phyloP scores from a whole-genome alignment of 805 yeast genomes.

The Hanseniaspora mollemarum region DNA sequence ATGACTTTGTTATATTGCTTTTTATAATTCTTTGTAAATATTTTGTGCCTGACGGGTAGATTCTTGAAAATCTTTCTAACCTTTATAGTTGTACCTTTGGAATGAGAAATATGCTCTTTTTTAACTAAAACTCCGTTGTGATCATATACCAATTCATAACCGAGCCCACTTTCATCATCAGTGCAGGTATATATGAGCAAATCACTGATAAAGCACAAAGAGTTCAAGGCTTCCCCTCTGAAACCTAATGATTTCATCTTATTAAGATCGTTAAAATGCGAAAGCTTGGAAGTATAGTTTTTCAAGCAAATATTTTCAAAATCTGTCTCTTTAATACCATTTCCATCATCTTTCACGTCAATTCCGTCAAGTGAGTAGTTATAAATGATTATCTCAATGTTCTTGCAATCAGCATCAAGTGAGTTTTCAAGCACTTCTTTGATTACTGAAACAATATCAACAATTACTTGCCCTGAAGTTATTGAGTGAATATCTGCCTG shows the following conservation, averaged over 20 bases:
- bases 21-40: slow-evolving; percentile 53
- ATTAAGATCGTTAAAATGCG: slow-evolving; percentile 39
- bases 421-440: slow-evolving; percentile 84
- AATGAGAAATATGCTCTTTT: slow-evolving; percentile 38
- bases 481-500: slow-evolving; percentile 53
- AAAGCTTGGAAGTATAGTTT: slow-evolving; percentile 58
- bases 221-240: slow-evolving; percentile 71
- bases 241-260: slow-evolving; percentile 53
- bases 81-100: slow-evolving; percentile 56
- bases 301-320: slow-evolving; percentile 45
- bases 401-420: slow-evolving; percentile 63
- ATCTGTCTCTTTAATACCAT: slow-evolving; percentile 47
- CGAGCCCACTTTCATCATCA: slow-evolving; percentile 42
- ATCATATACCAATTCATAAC: slow-evolving; percentile 49
- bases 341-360: slow-evolving; percentile 59
- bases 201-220: slow-evolving; percentile 46
- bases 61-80: slow-evolving; percentile 50
- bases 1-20: slow-evolving; percentile 66
- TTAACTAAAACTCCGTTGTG: slow-evolving; percentile 41
- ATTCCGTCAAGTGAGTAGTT: slow-evolving; percentile 65
- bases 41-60: slow-evolving; percentile 74
- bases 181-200: slow-evolving; percentile 38
- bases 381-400: slow-evolving; percentile 54
- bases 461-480: slow-evolving; percentile 88
- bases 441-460: slow-evolving; percentile 61